A percentile compares a stretch with the other conserved stretches of the same genome.
Evolutionary conservation across 2,329 filamentous ascomycete genomes (phyloP).

Genomic region (Botrytis squamosa): DNA sequence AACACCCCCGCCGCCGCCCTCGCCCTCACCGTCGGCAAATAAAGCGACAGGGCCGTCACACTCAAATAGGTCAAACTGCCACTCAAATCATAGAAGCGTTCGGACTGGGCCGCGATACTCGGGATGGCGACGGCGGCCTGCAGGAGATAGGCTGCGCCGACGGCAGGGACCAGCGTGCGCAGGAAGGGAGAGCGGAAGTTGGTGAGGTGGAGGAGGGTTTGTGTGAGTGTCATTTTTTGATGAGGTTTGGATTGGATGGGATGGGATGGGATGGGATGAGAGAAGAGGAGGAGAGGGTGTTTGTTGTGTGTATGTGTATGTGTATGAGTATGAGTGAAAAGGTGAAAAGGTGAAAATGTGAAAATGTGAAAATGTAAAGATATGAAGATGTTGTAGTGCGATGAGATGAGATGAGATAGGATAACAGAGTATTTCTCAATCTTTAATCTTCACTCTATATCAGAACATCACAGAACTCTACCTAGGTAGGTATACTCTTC

Average conservation of each 20-base stretch:
- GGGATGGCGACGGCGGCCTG: constrained; percentile 63
- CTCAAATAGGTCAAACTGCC: not conserved
- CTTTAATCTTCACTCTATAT: not conserved
- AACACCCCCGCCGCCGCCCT: not conserved
- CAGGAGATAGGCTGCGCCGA: constrained; percentile 61
- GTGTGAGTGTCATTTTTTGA: constrained; percentile 38
- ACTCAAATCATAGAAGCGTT: constrained; percentile 65
- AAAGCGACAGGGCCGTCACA: not conserved
- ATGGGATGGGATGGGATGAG: no score
- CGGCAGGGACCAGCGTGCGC: constrained; percentile 59
- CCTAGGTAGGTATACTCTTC: no score
- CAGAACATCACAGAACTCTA: not conserved
- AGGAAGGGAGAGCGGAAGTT: constrained; percentile 62
- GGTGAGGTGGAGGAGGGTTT: constrained; percentile 56
- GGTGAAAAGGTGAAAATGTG: no score
- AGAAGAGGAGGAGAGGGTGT: no score
- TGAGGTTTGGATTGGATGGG: no score
- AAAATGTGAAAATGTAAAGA: no score
- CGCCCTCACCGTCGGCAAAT: not conserved
- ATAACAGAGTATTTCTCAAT: not conserved
- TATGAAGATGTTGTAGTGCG: no score
- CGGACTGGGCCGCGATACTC: constrained; percentile 58
- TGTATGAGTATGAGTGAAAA: no score
- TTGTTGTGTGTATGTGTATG: no score
- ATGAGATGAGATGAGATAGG: no score